These are phyloP conservation scores for Nakazawaea sp. DNA, from an alignment of 805 yeast species.

Conservation along the genomic window DNA sequence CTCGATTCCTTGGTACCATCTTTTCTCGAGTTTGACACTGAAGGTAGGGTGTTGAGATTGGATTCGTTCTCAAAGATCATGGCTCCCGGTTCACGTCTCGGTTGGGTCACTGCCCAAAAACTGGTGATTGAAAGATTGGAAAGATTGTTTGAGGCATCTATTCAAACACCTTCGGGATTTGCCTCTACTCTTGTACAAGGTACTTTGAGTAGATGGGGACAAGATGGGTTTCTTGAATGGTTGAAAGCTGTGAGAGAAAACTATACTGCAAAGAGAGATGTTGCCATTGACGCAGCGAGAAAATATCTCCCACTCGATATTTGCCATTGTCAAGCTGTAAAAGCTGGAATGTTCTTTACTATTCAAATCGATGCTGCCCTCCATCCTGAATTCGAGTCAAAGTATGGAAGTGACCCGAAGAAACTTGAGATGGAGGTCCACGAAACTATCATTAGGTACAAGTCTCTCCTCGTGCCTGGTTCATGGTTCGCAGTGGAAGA, in stretches of 20 bases:
- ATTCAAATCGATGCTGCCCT: conserved; percentile 27
- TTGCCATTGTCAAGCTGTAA: conserved; percentile 33
- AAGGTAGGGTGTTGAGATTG: conserved; percentile 71
- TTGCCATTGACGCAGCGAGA: conserved; percentile 45
- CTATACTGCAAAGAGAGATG: conserved; percentile 60
- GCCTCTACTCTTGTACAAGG: conserved; percentile 56
- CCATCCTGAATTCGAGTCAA: conserved; percentile 31
- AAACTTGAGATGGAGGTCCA: conserved; percentile 24
- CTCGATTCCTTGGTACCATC: conserved; percentile 50
- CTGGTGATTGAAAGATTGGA: conserved; percentile 42
- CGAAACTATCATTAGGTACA: conserved; percentile 17
- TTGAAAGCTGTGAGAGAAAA: conserved; percentile 51
- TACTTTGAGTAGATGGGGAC: conserved; percentile 64
- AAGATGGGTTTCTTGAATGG: conserved; percentile 69
- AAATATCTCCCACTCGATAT: conserved; percentile 38
- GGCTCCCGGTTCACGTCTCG: conserved; percentile 72
- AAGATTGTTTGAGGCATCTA: conserved; percentile 60
- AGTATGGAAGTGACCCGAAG: conserved; percentile 26
- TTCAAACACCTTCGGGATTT: conserved; percentile 72
- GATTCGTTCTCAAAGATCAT: conserved; percentile 76
- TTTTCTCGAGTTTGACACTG: conserved; percentile 61
- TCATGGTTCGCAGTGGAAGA: too few relatives aligned
- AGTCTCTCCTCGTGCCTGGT: conserved; percentile 25
- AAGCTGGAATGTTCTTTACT: conserved; percentile 38
- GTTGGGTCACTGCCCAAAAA: conserved; percentile 67